These are phyloP conservation scores for Canavalia gladiata DNA, from an alignment of 306 rosid species.

Conservation along the genomic window DNA sequence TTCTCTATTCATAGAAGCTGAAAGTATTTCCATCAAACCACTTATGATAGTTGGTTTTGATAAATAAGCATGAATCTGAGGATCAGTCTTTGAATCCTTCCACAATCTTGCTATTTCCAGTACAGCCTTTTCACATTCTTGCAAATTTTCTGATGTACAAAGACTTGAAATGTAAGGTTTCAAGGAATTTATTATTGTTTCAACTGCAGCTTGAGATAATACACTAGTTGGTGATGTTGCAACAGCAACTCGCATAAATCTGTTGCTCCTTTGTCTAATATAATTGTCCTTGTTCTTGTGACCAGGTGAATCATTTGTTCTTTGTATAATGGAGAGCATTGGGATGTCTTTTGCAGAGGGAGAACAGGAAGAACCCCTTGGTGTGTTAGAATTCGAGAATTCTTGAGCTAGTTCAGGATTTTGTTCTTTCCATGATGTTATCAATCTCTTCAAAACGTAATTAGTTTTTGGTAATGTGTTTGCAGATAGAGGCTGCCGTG, in stretches of 20 bases:
- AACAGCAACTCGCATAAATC: constrained; percentile 56
- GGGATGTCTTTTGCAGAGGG: constrained; percentile 56
- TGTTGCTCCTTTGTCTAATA: constrained; percentile 66
- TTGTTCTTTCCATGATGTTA: constrained; percentile 89
- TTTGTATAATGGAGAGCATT: constrained; percentile 53
- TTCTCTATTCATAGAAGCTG: constrained; percentile 75
- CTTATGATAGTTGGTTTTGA: constrained; percentile 76
- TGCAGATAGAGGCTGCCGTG: constrained; percentile 79
- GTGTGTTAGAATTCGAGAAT: constrained; percentile 63
- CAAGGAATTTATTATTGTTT: constrained; percentile 70
- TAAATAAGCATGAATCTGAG: constrained; percentile 72
- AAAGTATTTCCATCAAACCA: constrained; percentile 84
- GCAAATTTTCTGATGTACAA: constrained; percentile 77
- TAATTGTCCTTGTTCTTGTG: constrained; percentile 57
- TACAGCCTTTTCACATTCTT: constrained; percentile 83
- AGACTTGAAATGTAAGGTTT: constrained; percentile 78
- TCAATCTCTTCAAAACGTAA: constrained; percentile 91
- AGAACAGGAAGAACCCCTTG: constrained; percentile 57
- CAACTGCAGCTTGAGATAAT: constrained; percentile 85
- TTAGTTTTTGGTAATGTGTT: constrained; percentile 79
- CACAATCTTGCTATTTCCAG: constrained; percentile 70
- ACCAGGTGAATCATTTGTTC: constrained; percentile 50
- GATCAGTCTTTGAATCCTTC: constrained; percentile 87
- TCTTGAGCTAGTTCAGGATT: constrained; percentile 83
- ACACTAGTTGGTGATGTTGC: constrained; percentile 83